Evolutionary conservation across 768 basidiomycete species (phyloP).

Genomic region (Lentinula guzmanii): DNA sequence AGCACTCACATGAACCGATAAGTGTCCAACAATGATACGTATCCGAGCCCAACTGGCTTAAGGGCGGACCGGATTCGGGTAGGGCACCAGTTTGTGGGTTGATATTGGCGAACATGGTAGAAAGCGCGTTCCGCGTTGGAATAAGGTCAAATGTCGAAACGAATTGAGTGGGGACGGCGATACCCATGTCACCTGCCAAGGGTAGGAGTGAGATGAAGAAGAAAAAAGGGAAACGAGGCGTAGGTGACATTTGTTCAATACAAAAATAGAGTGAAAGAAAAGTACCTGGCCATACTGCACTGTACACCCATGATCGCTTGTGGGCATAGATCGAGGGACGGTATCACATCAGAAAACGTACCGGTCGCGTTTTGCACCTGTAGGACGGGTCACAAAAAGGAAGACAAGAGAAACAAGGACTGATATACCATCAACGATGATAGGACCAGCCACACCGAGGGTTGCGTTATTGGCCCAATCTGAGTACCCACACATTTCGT

Average conservation of each 20-base stretch:
- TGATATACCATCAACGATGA: constrained; percentile 46
- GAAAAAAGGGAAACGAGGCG: not conserved
- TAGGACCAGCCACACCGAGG: constrained; percentile 50
- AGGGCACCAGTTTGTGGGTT: constrained; percentile 48
- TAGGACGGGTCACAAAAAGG: not conserved
- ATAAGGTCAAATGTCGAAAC: constrained; percentile 56
- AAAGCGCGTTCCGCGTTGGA: constrained; percentile 49
- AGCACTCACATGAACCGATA: constrained; percentile 41
- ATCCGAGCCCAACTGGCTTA: constrained; percentile 40
- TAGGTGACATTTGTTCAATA: not conserved
- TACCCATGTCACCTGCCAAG: constrained; percentile 47
- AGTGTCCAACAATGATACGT: constrained; percentile 60
- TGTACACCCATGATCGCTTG: constrained; percentile 11
- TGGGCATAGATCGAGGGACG: not conserved
- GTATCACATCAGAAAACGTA: constrained; percentile 9
- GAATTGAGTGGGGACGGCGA: constrained; percentile 51
- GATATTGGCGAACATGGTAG: constrained; percentile 51
- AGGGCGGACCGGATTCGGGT: constrained; percentile 46
- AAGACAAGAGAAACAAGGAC: not conserved
- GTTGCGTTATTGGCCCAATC: constrained; percentile 53
- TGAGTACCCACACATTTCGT: constrained; percentile 9
- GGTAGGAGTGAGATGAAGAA: too few relatives aligned
- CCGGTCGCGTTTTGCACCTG: constrained; percentile 52
- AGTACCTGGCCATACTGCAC: constrained; percentile 54
- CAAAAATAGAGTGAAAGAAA: not conserved